Evolutionary conservation across 2,329 filamentous ascomycete species (phyloP).

Genomic region (Cercospora sesami): DNA sequence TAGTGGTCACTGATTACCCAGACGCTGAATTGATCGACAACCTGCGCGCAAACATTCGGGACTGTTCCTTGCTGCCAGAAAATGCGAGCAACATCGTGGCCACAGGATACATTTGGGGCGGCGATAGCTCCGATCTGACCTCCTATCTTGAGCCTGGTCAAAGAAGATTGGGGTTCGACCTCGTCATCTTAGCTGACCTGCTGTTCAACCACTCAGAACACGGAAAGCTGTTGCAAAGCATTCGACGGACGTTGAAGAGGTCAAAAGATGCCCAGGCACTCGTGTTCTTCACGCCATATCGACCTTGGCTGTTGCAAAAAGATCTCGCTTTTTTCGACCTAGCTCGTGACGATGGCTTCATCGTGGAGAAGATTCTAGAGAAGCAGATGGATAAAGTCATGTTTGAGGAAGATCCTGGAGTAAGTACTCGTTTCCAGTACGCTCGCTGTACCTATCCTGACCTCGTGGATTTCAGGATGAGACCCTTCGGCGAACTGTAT

Average conservation of each 20-base stretch:
- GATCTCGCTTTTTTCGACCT: slow-evolving; percentile 85
- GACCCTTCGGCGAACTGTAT: slow-evolving; percentile 76
- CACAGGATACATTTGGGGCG: slow-evolving; percentile 81
- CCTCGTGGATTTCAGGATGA: slow-evolving; percentile 58
- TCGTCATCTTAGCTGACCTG: slow-evolving; percentile 82
- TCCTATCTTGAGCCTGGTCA: slow-evolving; percentile 52
- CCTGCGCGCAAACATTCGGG: slow-evolving; percentile 71
- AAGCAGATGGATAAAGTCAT: slow-evolving; percentile 80
- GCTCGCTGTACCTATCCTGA: background rate
- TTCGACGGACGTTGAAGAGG: slow-evolving; percentile 65
- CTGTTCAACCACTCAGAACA: slow-evolving; percentile 92
- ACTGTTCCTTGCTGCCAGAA: slow-evolving; percentile 49
- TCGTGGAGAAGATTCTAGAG: slow-evolving; percentile 77
- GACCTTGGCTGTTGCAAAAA: slow-evolving; percentile 83
- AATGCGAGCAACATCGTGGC: slow-evolving; percentile 42
- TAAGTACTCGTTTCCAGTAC: slow-evolving; percentile 41
- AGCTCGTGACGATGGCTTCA: slow-evolving; percentile 68
- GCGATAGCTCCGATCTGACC: slow-evolving; percentile 59
- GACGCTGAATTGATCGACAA: slow-evolving; percentile 80
- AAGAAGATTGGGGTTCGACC: slow-evolving; percentile 62
- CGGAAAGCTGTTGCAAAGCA: slow-evolving; percentile 69
- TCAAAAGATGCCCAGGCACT: slow-evolving; percentile 62
- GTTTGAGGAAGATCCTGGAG: slow-evolving; percentile 84
- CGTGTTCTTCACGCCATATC: slow-evolving; percentile 92
- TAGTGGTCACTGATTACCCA: slow-evolving; percentile 82